These are phyloP conservation scores for Eimeria tenella DNA, from an alignment of 169 alveolate genomes.

Conservation along the genomic window DNA sequence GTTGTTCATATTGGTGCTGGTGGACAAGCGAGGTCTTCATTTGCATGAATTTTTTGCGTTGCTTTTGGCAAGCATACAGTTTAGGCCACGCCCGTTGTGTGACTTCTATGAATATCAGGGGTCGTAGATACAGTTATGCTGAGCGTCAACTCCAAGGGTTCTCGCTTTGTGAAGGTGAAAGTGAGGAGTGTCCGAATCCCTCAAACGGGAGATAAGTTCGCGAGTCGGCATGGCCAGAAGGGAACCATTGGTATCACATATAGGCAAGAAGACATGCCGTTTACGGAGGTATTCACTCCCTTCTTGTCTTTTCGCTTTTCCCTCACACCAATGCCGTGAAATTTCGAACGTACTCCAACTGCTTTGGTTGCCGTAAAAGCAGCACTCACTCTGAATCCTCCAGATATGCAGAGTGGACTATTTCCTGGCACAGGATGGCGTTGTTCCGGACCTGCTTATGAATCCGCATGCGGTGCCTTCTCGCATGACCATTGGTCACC, in stretches of 20 bases:
- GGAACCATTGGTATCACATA: slow-evolving; percentile 99
- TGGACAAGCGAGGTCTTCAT: no score
- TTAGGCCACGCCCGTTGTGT: no score
- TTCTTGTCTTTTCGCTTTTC: not conserved
- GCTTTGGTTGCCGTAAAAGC: not conserved
- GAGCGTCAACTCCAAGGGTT: slow-evolving; percentile 97
- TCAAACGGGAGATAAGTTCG: slow-evolving; percentile 99
- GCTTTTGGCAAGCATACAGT: no score
- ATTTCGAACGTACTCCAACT: not conserved
- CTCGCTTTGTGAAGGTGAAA: slow-evolving; percentile 96
- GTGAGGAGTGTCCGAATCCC: slow-evolving; percentile 97
- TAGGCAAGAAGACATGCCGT: slow-evolving; percentile 99
- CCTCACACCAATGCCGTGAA: not conserved
- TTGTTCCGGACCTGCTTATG: slow-evolving; percentile 99
- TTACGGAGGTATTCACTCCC: slow-evolving; percentile 87
- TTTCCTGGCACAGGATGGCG: slow-evolving; percentile 89
- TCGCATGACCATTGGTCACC: slow-evolving; percentile 99
- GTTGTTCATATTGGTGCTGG: no score
- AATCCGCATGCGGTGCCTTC: slow-evolving; percentile 99
- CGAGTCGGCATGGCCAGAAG: slow-evolving; percentile 99
- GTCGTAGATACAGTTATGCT: slow-evolving; percentile 96
- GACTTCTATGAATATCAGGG: slow-evolving; percentile 82
- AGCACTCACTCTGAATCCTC: not conserved
- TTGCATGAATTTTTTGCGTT: no score
- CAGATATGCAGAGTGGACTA: not conserved